phyloP scores from a whole-genome alignment of 177 flowering plant genomes.

The Vitis hybrid region DNA sequence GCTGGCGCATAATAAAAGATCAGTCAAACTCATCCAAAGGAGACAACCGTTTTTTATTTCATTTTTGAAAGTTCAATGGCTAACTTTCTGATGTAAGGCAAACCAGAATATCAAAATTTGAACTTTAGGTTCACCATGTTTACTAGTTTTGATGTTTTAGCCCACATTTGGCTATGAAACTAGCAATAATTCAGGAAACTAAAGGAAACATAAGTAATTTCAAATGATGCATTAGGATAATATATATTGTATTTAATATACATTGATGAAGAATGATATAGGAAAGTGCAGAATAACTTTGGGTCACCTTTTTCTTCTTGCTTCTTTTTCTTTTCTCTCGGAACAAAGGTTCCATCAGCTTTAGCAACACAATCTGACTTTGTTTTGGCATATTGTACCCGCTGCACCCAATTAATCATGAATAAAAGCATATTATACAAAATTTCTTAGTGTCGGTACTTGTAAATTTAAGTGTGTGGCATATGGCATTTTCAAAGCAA shows the following conservation, averaged over 20 bases:
- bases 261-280: not conserved
- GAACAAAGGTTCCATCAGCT: slow-evolving; percentile 68
- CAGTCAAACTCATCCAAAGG: not conserved
- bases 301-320: slow-evolving; percentile 82
- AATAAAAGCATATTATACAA: not conserved
- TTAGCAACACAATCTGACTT: slow-evolving; percentile 84
- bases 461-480: not conserved
- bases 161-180: too few species aligned
- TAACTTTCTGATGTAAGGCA: too few species aligned
- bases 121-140: too few species aligned
- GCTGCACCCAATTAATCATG: slow-evolving; percentile 38
- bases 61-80: too few species aligned
- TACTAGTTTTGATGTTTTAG: too few species aligned
- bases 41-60: not conserved
- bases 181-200: too few species aligned
- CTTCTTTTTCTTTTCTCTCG: slow-evolving; percentile 81
- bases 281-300: not conserved
- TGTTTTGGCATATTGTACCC: slow-evolving; percentile 82
- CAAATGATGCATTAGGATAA: not conserved
- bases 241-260: not conserved
- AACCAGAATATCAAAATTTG: too few species aligned
- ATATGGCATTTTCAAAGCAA: not conserved
- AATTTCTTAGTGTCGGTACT: too few species aligned
- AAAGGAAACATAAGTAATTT: too few species aligned
- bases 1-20: slow-evolving; percentile 37